Conservation (phyloP, 495 filamentous ascomycete species). For the Penicillium cataractarum region DNA sequence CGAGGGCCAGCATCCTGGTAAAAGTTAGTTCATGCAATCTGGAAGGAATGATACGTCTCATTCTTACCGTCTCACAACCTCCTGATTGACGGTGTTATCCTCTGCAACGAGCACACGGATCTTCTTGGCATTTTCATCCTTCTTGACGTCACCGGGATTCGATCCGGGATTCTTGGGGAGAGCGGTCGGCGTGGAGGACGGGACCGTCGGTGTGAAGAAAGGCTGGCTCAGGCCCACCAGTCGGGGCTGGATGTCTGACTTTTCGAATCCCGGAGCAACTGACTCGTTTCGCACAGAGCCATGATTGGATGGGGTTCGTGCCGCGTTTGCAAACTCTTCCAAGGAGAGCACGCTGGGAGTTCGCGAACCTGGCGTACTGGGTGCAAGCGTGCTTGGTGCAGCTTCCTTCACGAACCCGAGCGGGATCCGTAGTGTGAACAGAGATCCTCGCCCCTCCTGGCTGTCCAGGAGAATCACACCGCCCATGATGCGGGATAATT, state of each 20-base stretch:
- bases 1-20: constrained; percentile 63
- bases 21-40: constrained; percentile 3
- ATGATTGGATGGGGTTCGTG: constrained; percentile 28
- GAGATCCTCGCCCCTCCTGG: constrained; percentile 72
- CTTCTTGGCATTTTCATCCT: constrained; percentile 51
- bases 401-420: constrained; percentile 73
- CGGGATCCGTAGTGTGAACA: constrained; percentile 83
- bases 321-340: constrained; percentile 37
- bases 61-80: constrained; percentile 70
- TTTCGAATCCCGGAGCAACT: constrained; percentile 33
- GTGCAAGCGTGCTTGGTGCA: constrained; percentile 51
- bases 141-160: constrained; percentile 47
- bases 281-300: constrained; percentile 28
- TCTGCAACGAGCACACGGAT: constrained; percentile 89
- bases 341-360: constrained; percentile 34
- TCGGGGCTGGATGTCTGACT: constrained; percentile 64
- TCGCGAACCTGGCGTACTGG: constrained; percentile 30
- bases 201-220: constrained; percentile 71
- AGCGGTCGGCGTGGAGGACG: constrained; percentile 29
- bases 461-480: constrained; percentile 75
- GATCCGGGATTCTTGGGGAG: constrained; percentile 39
- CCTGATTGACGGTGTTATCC: constrained; percentile 93
- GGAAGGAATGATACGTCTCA: background rate
- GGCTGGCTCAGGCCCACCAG: constrained; percentile 83
- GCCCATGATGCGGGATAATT: constrained; percentile 81